Evolutionary conservation across 768 basidiomycete genomes (phyloP).

Genomic region (Boletus patriciae): DNA sequence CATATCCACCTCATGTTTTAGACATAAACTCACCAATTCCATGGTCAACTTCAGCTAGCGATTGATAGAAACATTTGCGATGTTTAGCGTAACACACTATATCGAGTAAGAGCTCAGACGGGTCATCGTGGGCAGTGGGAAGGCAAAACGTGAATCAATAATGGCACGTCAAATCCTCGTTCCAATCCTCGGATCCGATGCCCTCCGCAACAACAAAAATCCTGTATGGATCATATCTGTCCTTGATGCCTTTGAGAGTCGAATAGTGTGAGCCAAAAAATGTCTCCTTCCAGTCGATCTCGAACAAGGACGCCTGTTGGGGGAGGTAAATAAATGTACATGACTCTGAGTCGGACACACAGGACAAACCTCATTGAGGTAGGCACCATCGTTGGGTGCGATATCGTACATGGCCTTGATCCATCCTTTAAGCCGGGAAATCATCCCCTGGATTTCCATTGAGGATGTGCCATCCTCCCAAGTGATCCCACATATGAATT

Average conservation of each 20-base stretch:
- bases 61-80: background rate
- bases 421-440: conserved; percentile 16
- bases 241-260: conserved; percentile 43
- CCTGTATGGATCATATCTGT: conserved; percentile 11
- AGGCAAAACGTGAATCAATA: conserved; percentile 6
- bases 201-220: conserved; percentile 11
- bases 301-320: conserved; percentile 42
- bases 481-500: conserved; percentile 22
- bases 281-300: conserved; percentile 38
- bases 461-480: conserved; percentile 26
- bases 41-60: background rate
- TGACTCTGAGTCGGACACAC: background rate
- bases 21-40: background rate
- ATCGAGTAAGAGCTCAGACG: background rate
- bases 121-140: background rate
- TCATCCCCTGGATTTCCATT: conserved; percentile 11
- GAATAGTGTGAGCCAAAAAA: conserved; percentile 50
- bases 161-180: conserved; percentile 8
- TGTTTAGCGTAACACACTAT: background rate
- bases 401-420: conserved; percentile 33
- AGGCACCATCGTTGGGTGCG: conserved; percentile 38
- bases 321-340: too few species aligned
- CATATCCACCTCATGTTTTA: too few species aligned
- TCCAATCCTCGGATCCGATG: conserved; percentile 29
- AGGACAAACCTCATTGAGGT: conserved; percentile 47